phyloP scores from a whole-genome alignment of 169 alveolate genomes.

The Theileria orientalis region DNA sequence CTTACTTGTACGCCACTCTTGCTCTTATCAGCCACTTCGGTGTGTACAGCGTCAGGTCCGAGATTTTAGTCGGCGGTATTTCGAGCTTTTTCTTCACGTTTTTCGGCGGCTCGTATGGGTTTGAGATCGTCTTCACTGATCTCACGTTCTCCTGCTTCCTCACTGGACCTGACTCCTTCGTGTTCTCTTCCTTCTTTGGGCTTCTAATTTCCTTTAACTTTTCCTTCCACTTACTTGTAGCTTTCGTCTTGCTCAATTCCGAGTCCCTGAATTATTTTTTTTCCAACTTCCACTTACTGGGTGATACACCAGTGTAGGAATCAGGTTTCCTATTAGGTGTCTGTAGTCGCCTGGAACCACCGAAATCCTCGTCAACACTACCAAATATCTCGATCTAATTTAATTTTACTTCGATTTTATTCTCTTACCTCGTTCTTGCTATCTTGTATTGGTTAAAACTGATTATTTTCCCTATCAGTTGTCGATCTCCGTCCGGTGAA shows the following conservation, averaged over 20 bases:
- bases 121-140: constrained; percentile 8
- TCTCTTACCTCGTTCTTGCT: constrained; percentile 52
- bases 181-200: background rate
- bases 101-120: constrained; percentile 12
- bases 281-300: constrained; percentile 17
- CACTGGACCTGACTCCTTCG: constrained; percentile 12
- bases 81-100: constrained; percentile 1
- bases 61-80: constrained; percentile 11
- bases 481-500: constrained; percentile 50
- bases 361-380: constrained; percentile 46
- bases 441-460: constrained; percentile 60
- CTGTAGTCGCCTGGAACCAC: constrained; percentile 63
- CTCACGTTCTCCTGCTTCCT: constrained; percentile 25
- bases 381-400: constrained; percentile 57
- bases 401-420: background rate
- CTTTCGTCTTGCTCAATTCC: background rate
- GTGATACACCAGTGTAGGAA: constrained; percentile 43
- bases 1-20: constrained; percentile 41
- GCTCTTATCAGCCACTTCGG: constrained; percentile 65
- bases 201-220: background rate
- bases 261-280: background rate
- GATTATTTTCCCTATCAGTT: constrained; percentile 55
- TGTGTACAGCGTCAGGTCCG: constrained; percentile 59
- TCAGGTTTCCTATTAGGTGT: constrained; percentile 37
- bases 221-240: background rate